Evolutionary conservation across 495 filamentous ascomycete species (phyloP).

Genomic region (Podospora appendiculata): DNA sequence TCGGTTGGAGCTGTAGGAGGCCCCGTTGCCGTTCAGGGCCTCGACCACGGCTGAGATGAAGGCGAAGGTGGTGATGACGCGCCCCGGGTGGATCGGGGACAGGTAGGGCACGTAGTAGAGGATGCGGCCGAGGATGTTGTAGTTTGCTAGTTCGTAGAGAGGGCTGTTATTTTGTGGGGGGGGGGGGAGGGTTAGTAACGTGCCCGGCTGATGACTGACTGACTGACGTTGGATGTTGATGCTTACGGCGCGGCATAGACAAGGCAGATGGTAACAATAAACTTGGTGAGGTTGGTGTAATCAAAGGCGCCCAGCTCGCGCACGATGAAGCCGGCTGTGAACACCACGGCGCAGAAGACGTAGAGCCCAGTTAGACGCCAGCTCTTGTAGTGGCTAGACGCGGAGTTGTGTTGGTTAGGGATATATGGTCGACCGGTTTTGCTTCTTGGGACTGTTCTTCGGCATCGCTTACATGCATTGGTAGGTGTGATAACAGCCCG

Average conservation of each 20-base stretch:
- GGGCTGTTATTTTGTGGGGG: conserved; percentile 42
- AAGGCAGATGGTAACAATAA: conserved; percentile 54
- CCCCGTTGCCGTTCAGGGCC: conserved; percentile 62
- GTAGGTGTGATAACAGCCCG: conserved; percentile 50
- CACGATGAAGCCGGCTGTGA: conserved; percentile 51
- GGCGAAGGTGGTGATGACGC: conserved; percentile 68
- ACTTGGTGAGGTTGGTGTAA: conserved; percentile 48
- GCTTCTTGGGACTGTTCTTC: no score
- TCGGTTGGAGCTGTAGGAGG: conserved; percentile 49
- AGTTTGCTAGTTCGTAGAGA: conserved; percentile 67
- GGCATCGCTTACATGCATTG: conserved; percentile 50
- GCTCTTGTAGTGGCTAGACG: conserved; percentile 42
- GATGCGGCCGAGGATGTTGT: conserved; percentile 66
- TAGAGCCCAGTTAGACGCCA: conserved; percentile 33
- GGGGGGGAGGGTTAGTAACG: background rate
- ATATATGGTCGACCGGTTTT: background rate
- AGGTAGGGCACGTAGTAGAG: conserved; percentile 74
- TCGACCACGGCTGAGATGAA: conserved; percentile 57
- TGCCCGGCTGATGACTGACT: no score
- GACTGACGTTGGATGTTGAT: background rate
- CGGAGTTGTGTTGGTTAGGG: conserved; percentile 24
- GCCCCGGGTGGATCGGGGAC: conserved; percentile 69
- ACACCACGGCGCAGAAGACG: conserved; percentile 30
- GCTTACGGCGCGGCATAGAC: conserved; percentile 59
- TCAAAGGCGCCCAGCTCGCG: conserved; percentile 51